Evolutionary conservation across 768 basidiomycete genomes (phyloP).

Genomic region (Rubroboletus satanas): DNA sequence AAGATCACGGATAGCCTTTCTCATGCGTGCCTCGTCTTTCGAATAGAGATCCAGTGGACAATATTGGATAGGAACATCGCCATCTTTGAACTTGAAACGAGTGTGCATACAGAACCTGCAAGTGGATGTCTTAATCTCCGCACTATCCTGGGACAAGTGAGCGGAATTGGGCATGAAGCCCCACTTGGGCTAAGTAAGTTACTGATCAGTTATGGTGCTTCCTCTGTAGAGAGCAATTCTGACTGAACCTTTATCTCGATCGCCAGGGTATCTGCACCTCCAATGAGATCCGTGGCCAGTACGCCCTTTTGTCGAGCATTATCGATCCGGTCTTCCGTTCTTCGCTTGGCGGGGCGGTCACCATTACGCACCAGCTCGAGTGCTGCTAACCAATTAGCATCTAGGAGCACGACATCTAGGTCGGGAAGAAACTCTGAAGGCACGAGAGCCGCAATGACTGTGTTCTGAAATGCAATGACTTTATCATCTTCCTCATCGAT

Average conservation of each 20-base stretch:
- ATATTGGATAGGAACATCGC: conserved; percentile 44
- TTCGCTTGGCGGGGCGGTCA: conserved; percentile 55
- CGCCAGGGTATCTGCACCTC: conserved; percentile 52
- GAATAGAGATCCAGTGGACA: conserved; percentile 94
- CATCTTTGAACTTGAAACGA: conserved; percentile 41
- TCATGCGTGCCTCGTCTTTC: conserved; percentile 53
- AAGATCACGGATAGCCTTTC: conserved; percentile 61
- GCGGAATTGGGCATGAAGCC: conserved; percentile 72
- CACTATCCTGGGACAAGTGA: conserved; percentile 59
- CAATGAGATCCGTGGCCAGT: conserved; percentile 78
- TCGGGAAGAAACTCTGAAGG: conserved; percentile 56
- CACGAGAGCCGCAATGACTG: conserved; percentile 63
- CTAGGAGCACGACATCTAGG: conserved; percentile 45
- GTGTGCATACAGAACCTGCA: conserved; percentile 94
- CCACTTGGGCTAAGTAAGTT: conserved; percentile 83
- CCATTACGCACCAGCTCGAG: conserved; percentile 46
- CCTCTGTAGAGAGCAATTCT: neutral
- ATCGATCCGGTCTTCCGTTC: conserved; percentile 58
- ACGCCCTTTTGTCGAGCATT: conserved; percentile 50
- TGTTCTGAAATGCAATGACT: conserved; percentile 54
- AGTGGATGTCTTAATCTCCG: conserved; percentile 57
- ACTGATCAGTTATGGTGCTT: neutral
- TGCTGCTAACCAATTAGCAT: conserved; percentile 54
- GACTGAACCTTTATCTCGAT: conserved; percentile 86
- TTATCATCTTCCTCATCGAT: conserved; percentile 39